Evolutionary conservation across 1,139 yeast genomes (phyloP).

Genomic region (Chernovozyma aurita): DNA sequence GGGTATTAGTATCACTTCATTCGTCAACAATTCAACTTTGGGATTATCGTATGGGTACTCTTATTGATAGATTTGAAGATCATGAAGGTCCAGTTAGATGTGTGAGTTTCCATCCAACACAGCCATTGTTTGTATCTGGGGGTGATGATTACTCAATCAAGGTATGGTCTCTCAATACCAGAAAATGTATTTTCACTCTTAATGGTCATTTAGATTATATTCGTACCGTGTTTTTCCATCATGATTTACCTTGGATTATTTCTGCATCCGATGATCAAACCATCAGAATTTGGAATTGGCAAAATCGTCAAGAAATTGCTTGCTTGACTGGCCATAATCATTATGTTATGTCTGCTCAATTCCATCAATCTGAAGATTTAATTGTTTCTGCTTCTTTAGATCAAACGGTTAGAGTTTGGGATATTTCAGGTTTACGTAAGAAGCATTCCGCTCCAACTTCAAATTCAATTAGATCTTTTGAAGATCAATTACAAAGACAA

Average conservation of each 20-base stretch:
- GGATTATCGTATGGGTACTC: slow-evolving; percentile 99
- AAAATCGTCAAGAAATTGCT: slow-evolving; percentile 94
- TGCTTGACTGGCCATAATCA: slow-evolving; percentile 97
- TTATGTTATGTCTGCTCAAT: slow-evolving; percentile 97
- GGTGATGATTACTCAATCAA: slow-evolving; percentile 95
- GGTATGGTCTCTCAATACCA: slow-evolving; percentile 92
- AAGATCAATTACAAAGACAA: slow-evolving; percentile 74
- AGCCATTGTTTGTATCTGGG: slow-evolving; percentile 93
- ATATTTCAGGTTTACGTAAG: slow-evolving; percentile 90
- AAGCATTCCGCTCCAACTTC: slow-evolving; percentile 80
- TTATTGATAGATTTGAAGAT: slow-evolving; percentile 94
- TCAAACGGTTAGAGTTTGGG: slow-evolving; percentile 99
- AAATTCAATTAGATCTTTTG: slow-evolving; percentile 51
- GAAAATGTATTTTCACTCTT: slow-evolving; percentile 87
- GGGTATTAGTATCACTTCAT: slow-evolving; percentile 93
- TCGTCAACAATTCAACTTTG: slow-evolving; percentile 95
- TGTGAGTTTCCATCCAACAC: slow-evolving; percentile 95
- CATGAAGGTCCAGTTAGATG: slow-evolving; percentile 98
- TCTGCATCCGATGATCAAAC: slow-evolving; percentile 98
- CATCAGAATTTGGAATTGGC: slow-evolving; percentile 99
- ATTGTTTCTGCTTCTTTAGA: slow-evolving; percentile 95
- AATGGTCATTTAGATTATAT: slow-evolving; percentile 94
- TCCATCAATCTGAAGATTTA: slow-evolving; percentile 93
- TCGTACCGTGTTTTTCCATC: slow-evolving; percentile 92
- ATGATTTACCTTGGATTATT: slow-evolving; percentile 95